A percentile compares a stretch with the other conserved stretches of the same genome.
phyloP scores from a whole-genome alignment of 768 basidiomycete genomes.

The Rubroboletus pulcherrimus region DNA sequence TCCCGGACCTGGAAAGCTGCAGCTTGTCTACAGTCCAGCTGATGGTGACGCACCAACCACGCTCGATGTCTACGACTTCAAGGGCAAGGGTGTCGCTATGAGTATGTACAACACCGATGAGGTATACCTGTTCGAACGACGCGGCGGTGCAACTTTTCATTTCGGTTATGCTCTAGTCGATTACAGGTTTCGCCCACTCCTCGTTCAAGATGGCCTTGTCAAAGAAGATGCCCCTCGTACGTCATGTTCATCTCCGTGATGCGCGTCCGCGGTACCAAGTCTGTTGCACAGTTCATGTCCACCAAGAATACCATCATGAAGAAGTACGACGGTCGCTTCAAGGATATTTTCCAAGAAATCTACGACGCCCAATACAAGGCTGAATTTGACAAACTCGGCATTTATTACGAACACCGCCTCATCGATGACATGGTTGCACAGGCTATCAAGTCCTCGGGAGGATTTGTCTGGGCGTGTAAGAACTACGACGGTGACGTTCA shows the following conservation, averaged over 20 bases:
- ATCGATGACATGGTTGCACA: slow-evolving; percentile 99
- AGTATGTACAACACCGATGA: slow-evolving; percentile 99
- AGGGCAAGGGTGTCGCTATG: slow-evolving; percentile 89
- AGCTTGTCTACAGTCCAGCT: slow-evolving; percentile 83
- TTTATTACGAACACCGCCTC: slow-evolving; percentile 94
- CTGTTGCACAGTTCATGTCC: slow-evolving; percentile 72
- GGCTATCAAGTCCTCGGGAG: slow-evolving; percentile 92
- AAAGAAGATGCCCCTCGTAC: slow-evolving; percentile 75
- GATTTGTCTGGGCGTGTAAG: slow-evolving; percentile 76
- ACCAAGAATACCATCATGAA: slow-evolving; percentile 98
- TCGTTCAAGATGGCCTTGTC: slow-evolving; percentile 94
- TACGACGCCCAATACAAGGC: slow-evolving; percentile 79
- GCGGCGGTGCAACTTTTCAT: not conserved
- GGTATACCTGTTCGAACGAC: slow-evolving; percentile 35
- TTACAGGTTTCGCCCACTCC: slow-evolving; percentile 92
- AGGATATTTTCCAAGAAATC: slow-evolving; percentile 98
- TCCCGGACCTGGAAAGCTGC: slow-evolving; percentile 89
- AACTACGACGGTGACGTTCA: slow-evolving; percentile 87
- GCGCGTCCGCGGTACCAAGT: not conserved
- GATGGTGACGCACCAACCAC: slow-evolving; percentile 65
- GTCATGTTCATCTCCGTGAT: slow-evolving; percentile 18
- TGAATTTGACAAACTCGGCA: slow-evolving; percentile 63
- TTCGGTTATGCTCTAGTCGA: slow-evolving; percentile 51
- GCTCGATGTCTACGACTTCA: slow-evolving; percentile 91
- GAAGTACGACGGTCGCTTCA: slow-evolving; percentile 98